Base-by-base conservation (phyloP, 208 protist genomes). In the Herpetomonas samuelpessoai region DNA sequence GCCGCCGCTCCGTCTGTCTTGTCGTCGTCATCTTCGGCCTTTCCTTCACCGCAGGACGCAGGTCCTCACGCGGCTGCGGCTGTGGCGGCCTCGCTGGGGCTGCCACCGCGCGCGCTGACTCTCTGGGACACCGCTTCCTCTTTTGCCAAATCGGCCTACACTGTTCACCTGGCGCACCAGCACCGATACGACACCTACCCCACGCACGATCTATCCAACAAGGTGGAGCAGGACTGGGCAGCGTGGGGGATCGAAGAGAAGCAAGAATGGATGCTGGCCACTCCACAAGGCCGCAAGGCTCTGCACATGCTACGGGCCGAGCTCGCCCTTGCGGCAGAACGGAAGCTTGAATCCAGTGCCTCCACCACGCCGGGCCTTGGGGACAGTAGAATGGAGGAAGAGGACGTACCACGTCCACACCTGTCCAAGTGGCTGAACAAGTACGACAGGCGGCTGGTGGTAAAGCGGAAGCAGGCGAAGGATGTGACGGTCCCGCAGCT, bases 161-260 rank as follows among this genome's bases (percentile, higher is more conserved):
- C 72, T 19, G 68, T 65, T 10, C 71, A 77, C 61, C 39, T 72
- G 0, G 65, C 66, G 4, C 71, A 77, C 55, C 65, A 77, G 45
- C 60, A 64, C 46, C 35, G 35, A 6, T 41, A 41, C 35, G 14
- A 41, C 35, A 14, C 35, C 35, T 41, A 41, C 35, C 35, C 35
- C 35, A 41, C 35, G 9, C 35, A 41, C 14, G 35, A 41, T 14
- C 35, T 41, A 6, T 51, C 46, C 46, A 6, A n/a, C 10, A 27
- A 51, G 38, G 38, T 52, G 56, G 57, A 58, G 29, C 24, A 52
- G 38, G n/a, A 29, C 18, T 75, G 68, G 68, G 25, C 22, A 12
- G 41, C 3, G 21, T 38, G 66, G 55, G 45, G 30, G 19, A n/a
- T 25, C 9, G 44, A 63, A 16, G 50, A 12, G n/a, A 29, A 50